phyloP scores from a whole-genome alignment of 1,284 basidiomycete species.

The Cryptococcus hybrid region DNA sequence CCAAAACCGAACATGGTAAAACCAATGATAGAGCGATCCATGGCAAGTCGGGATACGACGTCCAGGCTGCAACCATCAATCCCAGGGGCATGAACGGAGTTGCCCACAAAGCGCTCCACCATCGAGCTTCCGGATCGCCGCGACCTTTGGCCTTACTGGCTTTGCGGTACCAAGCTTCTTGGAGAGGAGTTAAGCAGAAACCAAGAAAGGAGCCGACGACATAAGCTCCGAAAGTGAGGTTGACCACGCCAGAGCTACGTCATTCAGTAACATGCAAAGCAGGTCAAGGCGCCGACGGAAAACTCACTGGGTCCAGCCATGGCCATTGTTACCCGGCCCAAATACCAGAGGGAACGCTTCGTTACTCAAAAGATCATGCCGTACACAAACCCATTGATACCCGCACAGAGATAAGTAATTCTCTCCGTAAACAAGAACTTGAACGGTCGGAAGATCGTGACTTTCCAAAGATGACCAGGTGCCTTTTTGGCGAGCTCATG shows the following conservation, averaged over 20 bases:
- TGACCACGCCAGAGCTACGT: constrained; percentile 26
- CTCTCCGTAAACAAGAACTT: constrained; percentile 33
- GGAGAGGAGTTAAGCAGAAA: constrained; percentile 27
- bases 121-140: constrained; percentile 31
- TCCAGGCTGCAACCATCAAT: constrained; percentile 41
- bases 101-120: constrained; percentile 30
- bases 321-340: constrained; percentile 29
- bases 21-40: constrained; percentile 34
- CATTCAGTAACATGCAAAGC: background rate
- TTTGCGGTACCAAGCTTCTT: constrained; percentile 22
- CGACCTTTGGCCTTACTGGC: constrained; percentile 18
- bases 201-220: constrained; percentile 30
- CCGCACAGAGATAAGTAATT: constrained; percentile 34
- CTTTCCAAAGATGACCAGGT: constrained; percentile 22
- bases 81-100: constrained; percentile 34
- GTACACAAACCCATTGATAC: constrained; percentile 27
- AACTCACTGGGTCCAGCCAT: constrained; percentile 31
- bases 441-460: constrained; percentile 29
- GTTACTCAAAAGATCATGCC: constrained; percentile 19
- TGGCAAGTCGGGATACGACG: constrained; percentile 23
- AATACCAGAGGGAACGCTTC: constrained; percentile 38
- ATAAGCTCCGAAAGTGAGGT: constrained; percentile 31
- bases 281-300: background rate
- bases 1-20: constrained; percentile 36
- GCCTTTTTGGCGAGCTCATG: constrained; percentile 23